Conservation (phyloP, 305 asterid genomes). For the Stenogyne calaminthoides region DNA sequence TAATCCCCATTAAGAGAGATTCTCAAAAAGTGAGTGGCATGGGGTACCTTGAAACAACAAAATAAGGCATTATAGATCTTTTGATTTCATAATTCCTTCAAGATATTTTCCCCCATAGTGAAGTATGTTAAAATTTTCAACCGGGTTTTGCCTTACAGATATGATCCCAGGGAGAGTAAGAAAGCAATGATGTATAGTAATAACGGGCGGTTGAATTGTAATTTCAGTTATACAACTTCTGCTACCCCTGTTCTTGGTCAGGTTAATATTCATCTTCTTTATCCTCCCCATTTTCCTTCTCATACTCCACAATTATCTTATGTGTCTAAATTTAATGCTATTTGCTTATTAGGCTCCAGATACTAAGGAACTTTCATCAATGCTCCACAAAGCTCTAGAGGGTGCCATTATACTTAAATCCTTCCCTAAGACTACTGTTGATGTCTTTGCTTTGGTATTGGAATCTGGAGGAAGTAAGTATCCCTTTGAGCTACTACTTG, state of each 20-base stretch:
- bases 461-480: constrained; percentile 98
- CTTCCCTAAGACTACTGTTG: constrained; percentile 95
- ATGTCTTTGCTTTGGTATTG: constrained; percentile 96
- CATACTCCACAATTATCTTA: constrained; percentile 11
- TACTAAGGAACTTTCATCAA: constrained; percentile 74
- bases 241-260: constrained; percentile 71
- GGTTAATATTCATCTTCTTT: constrained; percentile 44
- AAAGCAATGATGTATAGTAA: constrained; percentile 96
- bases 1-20: neutral
- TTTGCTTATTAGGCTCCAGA: constrained; percentile 60
- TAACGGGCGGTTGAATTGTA: constrained; percentile 86
- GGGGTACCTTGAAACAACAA: constrained; percentile 21
- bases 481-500: constrained; percentile 15
- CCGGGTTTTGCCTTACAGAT: constrained; percentile 48
- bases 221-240: constrained; percentile 78
- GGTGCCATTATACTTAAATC: constrained; percentile 88
- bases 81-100: constrained; percentile 8
- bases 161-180: constrained; percentile 97
- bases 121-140: constrained; percentile 17
- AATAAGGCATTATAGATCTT: neutral
- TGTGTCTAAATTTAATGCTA: constrained; percentile 27
- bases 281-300: constrained; percentile 12
- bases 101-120: constrained; percentile 13
- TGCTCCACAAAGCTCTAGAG: constrained; percentile 91
- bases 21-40: neutral